Conservation (phyloP, 2,329 filamentous ascomycete genomes). For the Dactylellina drechsleri region DNA sequence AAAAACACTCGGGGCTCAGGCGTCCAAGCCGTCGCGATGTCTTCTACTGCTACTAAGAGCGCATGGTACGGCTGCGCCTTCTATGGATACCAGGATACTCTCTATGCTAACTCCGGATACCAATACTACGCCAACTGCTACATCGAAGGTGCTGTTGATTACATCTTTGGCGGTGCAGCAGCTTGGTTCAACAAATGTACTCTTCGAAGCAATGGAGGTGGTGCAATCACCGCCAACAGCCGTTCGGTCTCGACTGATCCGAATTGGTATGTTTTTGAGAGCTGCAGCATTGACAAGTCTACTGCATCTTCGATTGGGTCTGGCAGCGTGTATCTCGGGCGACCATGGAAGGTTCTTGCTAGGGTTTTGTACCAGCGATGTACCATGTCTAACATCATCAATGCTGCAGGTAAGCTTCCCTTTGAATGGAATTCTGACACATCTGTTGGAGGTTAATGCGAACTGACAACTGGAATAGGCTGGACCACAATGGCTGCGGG, state of each 20-base stretch:
- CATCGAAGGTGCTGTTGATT: conserved; percentile 66
- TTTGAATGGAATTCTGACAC: too few relatives aligned
- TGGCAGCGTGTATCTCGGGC: conserved; percentile 62
- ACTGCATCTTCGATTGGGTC: conserved; percentile 61
- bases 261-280: conserved; percentile 66
- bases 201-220: conserved; percentile 58
- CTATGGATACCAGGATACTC: conserved; percentile 66
- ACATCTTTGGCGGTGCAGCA: conserved; percentile 62
- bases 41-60: conserved; percentile 61
- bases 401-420: too few relatives aligned
- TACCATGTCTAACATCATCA: too few relatives aligned
- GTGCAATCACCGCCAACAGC: conserved; percentile 62
- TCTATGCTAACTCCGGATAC: conserved; percentile 64
- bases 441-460: too few relatives aligned
- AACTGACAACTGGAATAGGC: too few relatives aligned
- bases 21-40: conserved; percentile 65
- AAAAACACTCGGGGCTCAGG: conserved; percentile 65
- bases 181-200: conserved; percentile 60
- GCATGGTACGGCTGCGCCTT: conserved; percentile 66
- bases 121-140: conserved; percentile 65
- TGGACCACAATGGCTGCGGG: too few relatives aligned
- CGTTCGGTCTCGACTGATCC: conserved; percentile 61
- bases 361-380: too few relatives aligned
- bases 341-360: too few relatives aligned
- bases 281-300: conserved; percentile 63